Base-by-base conservation (phyloP, 345 rosid species). In the Toxicodendron radicans region DNA sequence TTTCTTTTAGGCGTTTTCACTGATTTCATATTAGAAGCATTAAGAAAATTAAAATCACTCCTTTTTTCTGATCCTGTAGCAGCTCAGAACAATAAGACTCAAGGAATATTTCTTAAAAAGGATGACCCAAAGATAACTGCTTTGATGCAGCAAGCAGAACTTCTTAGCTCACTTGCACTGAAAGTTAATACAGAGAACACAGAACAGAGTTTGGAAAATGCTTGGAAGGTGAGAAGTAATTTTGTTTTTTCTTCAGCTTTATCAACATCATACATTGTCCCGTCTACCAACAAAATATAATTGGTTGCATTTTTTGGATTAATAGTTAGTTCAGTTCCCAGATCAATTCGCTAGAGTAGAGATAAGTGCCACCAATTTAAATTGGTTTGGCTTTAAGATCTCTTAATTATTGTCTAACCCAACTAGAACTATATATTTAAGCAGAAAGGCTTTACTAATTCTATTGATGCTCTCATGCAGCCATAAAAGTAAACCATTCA, bases 111-210 rank as follows among this genome's bases (percentile, higher is more conserved):
- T 86, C 82, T 95, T 43, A 87, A 73, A 49, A 90, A 91, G 83
- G 96, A 91, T 80, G 93, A 91, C 85, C 91, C 97, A 68, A 93
- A 89, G 87, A 82, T 91, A 73, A 62, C 85, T 70, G 87, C 88
- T 78, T 77, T 95, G 85, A 83, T 90, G 92, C 91, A 93, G 85
- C 99, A 93, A 86, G 93, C 98, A 32, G 93, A 91, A 81, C 89
- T 93, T 80, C 91, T 95, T 72, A 87, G 89, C 79, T 87, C 99
- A 64, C 87, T 95, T 53, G 89, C 97, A 3, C 65, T 72, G 73
- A 95, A 88, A 89, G 92, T 95, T 62, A 87, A 84, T 63, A 45
- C 84, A 41, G 98, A 93, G 73, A 87, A 81, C 82, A 84, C 93
- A 65, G 97, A 93, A 27, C 92, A 88, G 82, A 87, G 96, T 87